These are phyloP conservation scores for Delphinella strobiligena DNA, from an alignment of 2,329 filamentous ascomycete genomes.

Conservation along the genomic window DNA sequence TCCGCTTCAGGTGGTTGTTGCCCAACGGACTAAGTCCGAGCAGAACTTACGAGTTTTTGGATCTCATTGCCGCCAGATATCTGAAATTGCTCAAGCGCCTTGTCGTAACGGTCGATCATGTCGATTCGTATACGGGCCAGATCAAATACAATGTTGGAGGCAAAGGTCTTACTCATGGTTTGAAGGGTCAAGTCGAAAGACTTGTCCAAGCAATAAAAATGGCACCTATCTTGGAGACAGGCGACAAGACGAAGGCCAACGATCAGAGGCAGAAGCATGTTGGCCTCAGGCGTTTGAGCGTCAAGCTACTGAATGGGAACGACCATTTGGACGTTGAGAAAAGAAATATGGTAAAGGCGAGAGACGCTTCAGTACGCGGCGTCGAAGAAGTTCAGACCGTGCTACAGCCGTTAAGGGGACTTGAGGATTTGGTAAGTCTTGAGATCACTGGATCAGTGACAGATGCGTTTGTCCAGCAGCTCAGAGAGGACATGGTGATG, in stretches of 20 bases:
- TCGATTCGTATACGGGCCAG: conserved; percentile 39
- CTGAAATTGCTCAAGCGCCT: conserved; percentile 29
- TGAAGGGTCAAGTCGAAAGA: conserved; percentile 27
- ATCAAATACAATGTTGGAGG: conserved; percentile 40
- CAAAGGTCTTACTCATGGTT: conserved; percentile 29
- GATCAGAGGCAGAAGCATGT: not conserved
- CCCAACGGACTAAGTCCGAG: conserved; percentile 27
- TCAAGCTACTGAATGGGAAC: conserved; percentile 16
- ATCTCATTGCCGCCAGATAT: conserved; percentile 29
- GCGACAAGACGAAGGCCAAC: conserved; percentile 12
- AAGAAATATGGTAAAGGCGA: conserved; percentile 14
- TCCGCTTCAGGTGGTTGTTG: conserved; percentile 32
- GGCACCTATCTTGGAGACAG: conserved; percentile 16
- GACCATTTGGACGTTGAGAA: conserved; percentile 19
- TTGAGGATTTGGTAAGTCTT: conserved; percentile 25
- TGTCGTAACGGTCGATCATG: conserved; percentile 33
- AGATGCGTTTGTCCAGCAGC: conserved; percentile 21
- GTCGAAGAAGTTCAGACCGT: conserved; percentile 27
- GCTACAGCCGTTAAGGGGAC: conserved; percentile 27
- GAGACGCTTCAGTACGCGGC: conserved; percentile 19
- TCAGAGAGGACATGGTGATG: too few species aligned
- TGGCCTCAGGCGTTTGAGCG: conserved; percentile 10
- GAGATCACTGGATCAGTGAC: conserved; percentile 27
- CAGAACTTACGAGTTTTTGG: conserved; percentile 27
- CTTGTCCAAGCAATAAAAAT: conserved; percentile 26